Evolutionary conservation across 306 rosid species (phyloP).

Genomic region (Geum urbanum): DNA sequence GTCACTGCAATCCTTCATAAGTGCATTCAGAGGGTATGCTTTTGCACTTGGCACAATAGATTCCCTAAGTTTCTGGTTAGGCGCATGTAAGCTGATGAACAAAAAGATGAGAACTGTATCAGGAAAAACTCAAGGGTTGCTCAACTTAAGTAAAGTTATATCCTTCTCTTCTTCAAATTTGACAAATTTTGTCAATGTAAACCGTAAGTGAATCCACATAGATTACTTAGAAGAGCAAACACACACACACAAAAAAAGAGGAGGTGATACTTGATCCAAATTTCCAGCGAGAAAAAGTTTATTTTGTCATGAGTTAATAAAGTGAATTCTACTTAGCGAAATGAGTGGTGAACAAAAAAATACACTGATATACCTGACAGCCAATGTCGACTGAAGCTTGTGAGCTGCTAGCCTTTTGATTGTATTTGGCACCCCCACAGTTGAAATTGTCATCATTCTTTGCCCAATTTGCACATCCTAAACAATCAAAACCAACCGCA

Average conservation of each 20-base stretch:
- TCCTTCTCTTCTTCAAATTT: not conserved
- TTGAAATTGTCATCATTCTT: conserved; percentile 95
- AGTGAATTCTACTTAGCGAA: not conserved
- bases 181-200: too few species aligned
- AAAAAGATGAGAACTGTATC: conserved; percentile 14
- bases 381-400: conserved; percentile 96
- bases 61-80: conserved; percentile 95
- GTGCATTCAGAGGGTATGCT: conserved; percentile 80
- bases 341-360: not conserved
- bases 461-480: conserved; percentile 95
- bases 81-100: conserved; percentile 80
- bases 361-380: conserved; percentile 61
- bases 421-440: conserved; percentile 97
- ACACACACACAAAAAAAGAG: not conserved
- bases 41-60: conserved; percentile 92
- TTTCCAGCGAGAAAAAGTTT: not conserved
- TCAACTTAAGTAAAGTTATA: not conserved
- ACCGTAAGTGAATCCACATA: not conserved
- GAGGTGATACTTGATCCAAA: not conserved
- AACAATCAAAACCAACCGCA: conserved; percentile 16
- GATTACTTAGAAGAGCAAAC: not conserved
- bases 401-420: conserved; percentile 82
- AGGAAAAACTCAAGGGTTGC: not conserved
- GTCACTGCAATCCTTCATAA: conserved; percentile 78
- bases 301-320: not conserved